phyloP scores from a whole-genome alignment of 2,329 filamentous ascomycete genomes.

The Zymoseptoria tritici region DNA sequence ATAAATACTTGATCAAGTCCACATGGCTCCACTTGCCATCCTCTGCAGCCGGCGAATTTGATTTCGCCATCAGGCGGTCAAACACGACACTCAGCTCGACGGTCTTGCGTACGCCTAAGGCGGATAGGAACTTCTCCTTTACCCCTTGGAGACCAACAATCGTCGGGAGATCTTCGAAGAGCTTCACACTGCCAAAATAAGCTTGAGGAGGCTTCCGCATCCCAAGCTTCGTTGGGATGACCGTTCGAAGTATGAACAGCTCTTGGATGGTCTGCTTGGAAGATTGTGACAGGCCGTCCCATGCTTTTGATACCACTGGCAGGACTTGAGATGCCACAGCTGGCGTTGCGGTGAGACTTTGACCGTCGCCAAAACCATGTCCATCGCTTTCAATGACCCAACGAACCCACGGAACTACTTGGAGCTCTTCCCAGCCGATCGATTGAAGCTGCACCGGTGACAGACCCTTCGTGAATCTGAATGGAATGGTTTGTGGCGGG shows the following conservation, averaged over 20 bases:
- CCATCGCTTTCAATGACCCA: conserved; percentile 67
- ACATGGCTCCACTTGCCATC: conserved; percentile 76
- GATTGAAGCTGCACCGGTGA: conserved; percentile 61
- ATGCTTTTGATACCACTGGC: conserved; percentile 75
- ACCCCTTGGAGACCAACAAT: conserved; percentile 68
- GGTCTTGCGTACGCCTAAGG: conserved; percentile 87
- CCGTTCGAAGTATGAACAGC: conserved; percentile 58
- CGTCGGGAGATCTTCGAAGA: conserved; percentile 88
- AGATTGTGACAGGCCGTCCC: conserved; percentile 66
- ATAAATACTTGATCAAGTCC: conserved; percentile 87
- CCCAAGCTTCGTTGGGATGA: conserved; percentile 84
- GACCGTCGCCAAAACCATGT: conserved; percentile 51
- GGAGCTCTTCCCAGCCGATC: conserved; percentile 78
- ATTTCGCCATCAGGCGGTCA: conserved; percentile 64
- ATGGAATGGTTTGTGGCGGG: conserved; percentile 74
- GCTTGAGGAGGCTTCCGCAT: conserved; percentile 81
- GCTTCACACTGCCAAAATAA: conserved; percentile 86
- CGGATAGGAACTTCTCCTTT: conserved; percentile 81
- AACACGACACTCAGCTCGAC: conserved; percentile 93
- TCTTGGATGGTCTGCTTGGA: conserved; percentile 60
- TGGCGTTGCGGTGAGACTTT: conserved; percentile 64
- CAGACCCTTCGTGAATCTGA: conserved; percentile 70
- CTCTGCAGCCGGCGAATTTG: conserved; percentile 41
- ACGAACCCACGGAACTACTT: conserved; percentile 76
- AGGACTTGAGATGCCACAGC: conserved; percentile 72